Conservation (phyloP, 73 alveolate species). For the Tetrahymena malaccensis region DNA sequence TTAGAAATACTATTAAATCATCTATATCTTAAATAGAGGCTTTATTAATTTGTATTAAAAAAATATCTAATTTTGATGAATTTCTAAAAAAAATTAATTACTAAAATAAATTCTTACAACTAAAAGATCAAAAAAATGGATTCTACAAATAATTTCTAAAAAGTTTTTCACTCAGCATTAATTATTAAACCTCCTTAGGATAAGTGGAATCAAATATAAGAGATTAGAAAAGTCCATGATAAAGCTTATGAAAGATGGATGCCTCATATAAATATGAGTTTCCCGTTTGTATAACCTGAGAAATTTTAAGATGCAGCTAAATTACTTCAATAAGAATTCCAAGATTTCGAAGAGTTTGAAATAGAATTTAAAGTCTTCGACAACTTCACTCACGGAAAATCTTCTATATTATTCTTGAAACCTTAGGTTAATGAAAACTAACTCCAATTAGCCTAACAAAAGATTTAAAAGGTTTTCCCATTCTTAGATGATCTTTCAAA, state of each 20-base stretch:
- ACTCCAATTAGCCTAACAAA: neutral
- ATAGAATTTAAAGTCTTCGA: slow-evolving; percentile 5
- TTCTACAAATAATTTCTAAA: neutral
- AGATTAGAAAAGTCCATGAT: slow-evolving; percentile 14
- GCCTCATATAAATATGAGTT: slow-evolving; percentile 40
- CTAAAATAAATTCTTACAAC: neutral
- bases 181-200: slow-evolving; percentile 21
- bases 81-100: neutral
- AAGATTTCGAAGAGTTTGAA: slow-evolving; percentile 17
- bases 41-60: too few species aligned
- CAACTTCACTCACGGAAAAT: slow-evolving; percentile 18
- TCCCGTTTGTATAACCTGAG: slow-evolving; percentile 25
- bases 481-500: slow-evolving; percentile 16
- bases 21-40: neutral
- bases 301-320: slow-evolving; percentile 11
- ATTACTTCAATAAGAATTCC: neutral
- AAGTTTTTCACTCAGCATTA: slow-evolving; percentile 36
- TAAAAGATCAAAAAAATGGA: neutral
- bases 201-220: slow-evolving; percentile 9
- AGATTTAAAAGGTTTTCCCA: slow-evolving; percentile 5
- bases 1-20: neutral
- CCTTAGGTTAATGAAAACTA: slow-evolving; percentile 1
- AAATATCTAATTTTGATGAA: neutral
- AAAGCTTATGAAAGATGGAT: slow-evolving; percentile 49
- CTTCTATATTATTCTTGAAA: neutral